Percentiles rank a stretch among this genome's conserved stretches.
phyloP scores from a whole-genome alignment of 306 rosid species.

The Inga oerstediana region DNA sequence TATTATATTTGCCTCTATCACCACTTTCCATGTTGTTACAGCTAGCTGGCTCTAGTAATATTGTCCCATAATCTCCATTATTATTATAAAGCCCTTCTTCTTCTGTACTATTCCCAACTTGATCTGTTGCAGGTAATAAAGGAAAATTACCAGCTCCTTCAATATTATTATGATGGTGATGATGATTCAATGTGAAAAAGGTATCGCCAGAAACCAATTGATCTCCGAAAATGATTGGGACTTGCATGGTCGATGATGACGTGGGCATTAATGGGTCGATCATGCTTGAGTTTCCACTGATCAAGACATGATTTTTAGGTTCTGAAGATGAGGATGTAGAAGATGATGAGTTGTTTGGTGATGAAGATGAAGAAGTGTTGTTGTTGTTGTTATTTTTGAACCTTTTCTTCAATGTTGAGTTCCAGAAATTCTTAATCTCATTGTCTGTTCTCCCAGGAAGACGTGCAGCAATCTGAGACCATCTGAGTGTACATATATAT shows the following conservation, averaged over 20 bases:
- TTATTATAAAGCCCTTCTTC: slow-evolving; percentile 37
- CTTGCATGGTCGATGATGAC: slow-evolving; percentile 59
- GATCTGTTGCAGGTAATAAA: slow-evolving; percentile 33
- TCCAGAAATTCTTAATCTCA: slow-evolving; percentile 96
- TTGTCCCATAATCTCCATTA: slow-evolving; percentile 49
- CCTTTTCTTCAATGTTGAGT: slow-evolving; percentile 79
- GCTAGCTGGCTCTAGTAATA: slow-evolving; percentile 35
- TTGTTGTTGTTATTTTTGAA: slow-evolving; percentile 45
- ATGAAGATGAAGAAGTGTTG: slow-evolving; percentile 35
- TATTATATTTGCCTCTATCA: neutral
- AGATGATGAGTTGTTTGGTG: slow-evolving; percentile 61
- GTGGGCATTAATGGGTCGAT: slow-evolving; percentile 42
- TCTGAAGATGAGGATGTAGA: neutral
- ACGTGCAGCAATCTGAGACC: slow-evolving; percentile 97
- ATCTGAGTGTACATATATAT: slow-evolving; percentile 46
- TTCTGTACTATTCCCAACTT: slow-evolving; percentile 32
- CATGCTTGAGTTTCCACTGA: slow-evolving; percentile 21
- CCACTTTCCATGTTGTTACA: slow-evolving; percentile 45
- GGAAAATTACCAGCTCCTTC: slow-evolving; percentile 36
- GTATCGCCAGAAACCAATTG: slow-evolving; percentile 42
- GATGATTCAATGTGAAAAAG: slow-evolving; percentile 43
- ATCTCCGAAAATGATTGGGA: slow-evolving; percentile 30
- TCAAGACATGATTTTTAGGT: slow-evolving; percentile 36
- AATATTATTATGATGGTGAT: slow-evolving; percentile 7
- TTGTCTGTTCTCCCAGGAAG: slow-evolving; percentile 96